Conservation (phyloP, 1,284 basidiomycete species). For the Ceratobasidium sp. region DNA sequence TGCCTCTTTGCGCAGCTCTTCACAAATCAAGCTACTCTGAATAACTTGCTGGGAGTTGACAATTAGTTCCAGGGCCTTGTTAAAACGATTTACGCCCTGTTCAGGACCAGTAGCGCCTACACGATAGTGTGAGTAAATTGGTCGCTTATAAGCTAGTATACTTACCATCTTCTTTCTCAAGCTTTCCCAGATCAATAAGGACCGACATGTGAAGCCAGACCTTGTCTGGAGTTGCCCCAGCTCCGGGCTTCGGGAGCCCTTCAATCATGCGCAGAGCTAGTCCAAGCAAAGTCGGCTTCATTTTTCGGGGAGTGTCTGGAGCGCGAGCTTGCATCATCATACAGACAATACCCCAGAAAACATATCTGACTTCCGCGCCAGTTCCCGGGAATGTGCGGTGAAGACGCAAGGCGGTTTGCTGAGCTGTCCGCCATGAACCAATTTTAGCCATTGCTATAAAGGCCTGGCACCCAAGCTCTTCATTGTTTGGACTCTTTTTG, state of each 20-base stretch:
- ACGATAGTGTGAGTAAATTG: neutral
- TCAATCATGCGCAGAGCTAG: conserved; percentile 36
- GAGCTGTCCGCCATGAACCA: conserved; percentile 79
- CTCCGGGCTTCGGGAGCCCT: conserved; percentile 36
- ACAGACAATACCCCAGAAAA: conserved; percentile 83
- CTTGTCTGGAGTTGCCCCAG: conserved; percentile 65
- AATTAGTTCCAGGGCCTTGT: conserved; percentile 37
- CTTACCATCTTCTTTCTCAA: conserved; percentile 51
- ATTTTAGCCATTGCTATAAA: conserved; percentile 82
- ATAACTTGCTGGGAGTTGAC: conserved; percentile 64
- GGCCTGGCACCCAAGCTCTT: conserved; percentile 79
- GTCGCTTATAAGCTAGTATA: conserved; percentile 20
- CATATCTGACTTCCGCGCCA: conserved; percentile 65
- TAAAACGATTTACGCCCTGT: conserved; percentile 40
- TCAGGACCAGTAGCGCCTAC: conserved; percentile 5
- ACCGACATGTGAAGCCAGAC: conserved; percentile 76
- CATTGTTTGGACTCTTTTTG: conserved; percentile 71
- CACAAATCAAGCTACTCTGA: conserved; percentile 72
- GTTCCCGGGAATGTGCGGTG: conserved; percentile 19
- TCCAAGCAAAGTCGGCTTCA: conserved; percentile 33
- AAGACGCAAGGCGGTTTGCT: conserved; percentile 60
- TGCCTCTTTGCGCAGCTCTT: conserved; percentile 75
- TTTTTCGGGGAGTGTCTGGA: conserved; percentile 31
- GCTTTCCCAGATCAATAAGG: conserved; percentile 63
- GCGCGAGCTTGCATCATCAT: conserved; percentile 65